Base-by-base conservation (phyloP, 1,284 basidiomycete genomes). In the Chiua sp. region DNA sequence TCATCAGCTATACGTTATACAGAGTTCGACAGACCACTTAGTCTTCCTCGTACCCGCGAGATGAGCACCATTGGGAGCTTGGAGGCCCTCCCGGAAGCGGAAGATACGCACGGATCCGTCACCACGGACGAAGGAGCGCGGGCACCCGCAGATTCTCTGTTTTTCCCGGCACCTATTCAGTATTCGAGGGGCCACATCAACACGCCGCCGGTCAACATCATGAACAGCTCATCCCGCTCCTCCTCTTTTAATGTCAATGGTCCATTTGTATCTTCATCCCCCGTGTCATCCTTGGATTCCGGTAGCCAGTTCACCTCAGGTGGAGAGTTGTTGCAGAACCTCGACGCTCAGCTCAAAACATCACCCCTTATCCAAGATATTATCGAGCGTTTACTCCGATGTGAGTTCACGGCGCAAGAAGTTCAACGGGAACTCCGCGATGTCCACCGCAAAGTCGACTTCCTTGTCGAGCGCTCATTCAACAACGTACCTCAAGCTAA, bases 351-450 rank as follows among this genome's bases (percentile, higher is more conserved):
- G 67, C 82, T 93, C 63, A 89, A 84, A 73, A 77, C 83, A 3
- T 92, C 90, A 2, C 87, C 92, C 5, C 72, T 91, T 63, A 85
- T 94, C 61, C 85, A 87, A 62, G 91, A 93, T 61, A 80, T 94
- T 55, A 73, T 94, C 39, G 90, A 92, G 62, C 87, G 93, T 37
- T 81, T 95, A 48, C 75, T 83, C 39, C 85, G 89, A 53, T 88
- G 85, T 72, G 93, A 95, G 74, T 80, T 82, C 59, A 81, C 86
- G 4, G 84, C 87, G 39, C 82, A 86, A 49, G 88, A 94, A 67
- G 87, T 94, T 52, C 88, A 90, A 68, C 83, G 86, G 10, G 88
- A 93, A 66, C 79, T 94, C 44, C 79, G 80, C 10, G 90, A 92
- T 68, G 80, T 95, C 51, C 84, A 88, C 62, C 85, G 85, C 68